Conservation (phyloP, 208 protist genomes). For the Trypanosoma caninum region DNA sequence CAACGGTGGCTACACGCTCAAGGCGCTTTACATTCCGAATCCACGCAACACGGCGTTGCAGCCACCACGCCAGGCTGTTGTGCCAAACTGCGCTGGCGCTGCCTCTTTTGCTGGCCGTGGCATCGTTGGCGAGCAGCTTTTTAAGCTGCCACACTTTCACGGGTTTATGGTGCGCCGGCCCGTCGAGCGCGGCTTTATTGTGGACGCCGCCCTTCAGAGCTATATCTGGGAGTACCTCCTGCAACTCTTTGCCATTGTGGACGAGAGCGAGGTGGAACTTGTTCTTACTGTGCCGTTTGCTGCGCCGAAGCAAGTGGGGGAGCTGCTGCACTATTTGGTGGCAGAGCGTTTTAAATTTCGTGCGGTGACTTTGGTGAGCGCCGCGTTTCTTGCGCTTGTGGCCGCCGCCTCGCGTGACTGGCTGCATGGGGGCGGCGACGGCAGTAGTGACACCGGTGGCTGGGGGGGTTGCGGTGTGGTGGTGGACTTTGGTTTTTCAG, state of each 20-base stretch:
- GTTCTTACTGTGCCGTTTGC: constrained; percentile 69
- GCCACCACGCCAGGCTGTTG: constrained; percentile 13
- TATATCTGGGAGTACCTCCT: constrained; percentile 77
- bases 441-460: not conserved
- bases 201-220: constrained; percentile 65
- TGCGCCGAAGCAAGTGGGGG: constrained; percentile 47
- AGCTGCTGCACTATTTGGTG: constrained; percentile 48
- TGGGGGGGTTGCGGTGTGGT: constrained; percentile 37
- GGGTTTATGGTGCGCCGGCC: constrained; percentile 75
- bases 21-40: constrained; percentile 59
- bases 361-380: constrained; percentile 67
- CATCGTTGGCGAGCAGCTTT: constrained; percentile 64
- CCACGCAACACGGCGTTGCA: not conserved
- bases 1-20: constrained; percentile 75
- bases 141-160: constrained; percentile 71
- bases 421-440: not conserved
- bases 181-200: constrained; percentile 68
- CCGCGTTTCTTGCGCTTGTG: constrained; percentile 52
- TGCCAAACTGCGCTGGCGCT: constrained; percentile 76
- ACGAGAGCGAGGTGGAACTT: constrained; percentile 57
- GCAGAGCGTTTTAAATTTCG: constrained; percentile 59
- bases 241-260: constrained; percentile 59
- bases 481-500: constrained; percentile 79
- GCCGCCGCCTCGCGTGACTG: constrained; percentile 16
- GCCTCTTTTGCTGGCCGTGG: constrained; percentile 56